These are phyloP conservation scores for Apiotrichum sp. DNA, from an alignment of 1,284 basidiomycete genomes.

Conservation along the genomic window DNA sequence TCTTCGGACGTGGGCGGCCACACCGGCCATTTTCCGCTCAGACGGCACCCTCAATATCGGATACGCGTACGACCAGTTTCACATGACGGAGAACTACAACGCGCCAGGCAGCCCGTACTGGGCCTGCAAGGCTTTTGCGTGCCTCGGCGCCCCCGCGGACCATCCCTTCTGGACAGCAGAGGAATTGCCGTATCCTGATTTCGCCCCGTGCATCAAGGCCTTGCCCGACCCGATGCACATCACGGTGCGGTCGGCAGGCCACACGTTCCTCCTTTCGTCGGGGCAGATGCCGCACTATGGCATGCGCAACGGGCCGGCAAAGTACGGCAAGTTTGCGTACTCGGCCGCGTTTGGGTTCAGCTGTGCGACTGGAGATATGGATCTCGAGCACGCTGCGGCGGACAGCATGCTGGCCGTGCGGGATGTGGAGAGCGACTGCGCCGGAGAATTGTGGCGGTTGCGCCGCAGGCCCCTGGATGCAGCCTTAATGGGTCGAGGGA, in stretches of 20 bases:
- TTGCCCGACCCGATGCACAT: constrained; percentile 64
- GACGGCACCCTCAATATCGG: constrained; percentile 70
- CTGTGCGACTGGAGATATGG: constrained; percentile 61
- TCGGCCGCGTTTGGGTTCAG: constrained; percentile 68
- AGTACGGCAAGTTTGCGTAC: constrained; percentile 71
- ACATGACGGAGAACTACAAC: constrained; percentile 71
- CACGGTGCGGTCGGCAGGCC: constrained; percentile 52
- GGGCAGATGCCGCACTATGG: constrained; percentile 72
- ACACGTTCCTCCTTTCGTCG: constrained; percentile 65
- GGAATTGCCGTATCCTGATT: constrained; percentile 59
- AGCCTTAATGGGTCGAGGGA: constrained; percentile 51
- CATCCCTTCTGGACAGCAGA: constrained; percentile 65
- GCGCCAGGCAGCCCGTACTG: constrained; percentile 70
- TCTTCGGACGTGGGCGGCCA: constrained; percentile 62
- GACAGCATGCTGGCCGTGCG: constrained; percentile 65
- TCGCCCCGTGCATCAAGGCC: constrained; percentile 48
- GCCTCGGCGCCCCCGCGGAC: constrained; percentile 57
- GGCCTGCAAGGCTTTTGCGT: constrained; percentile 70
- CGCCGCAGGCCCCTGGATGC: constrained; percentile 60
- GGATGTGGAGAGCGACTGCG: constrained; percentile 49
- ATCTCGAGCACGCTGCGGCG: constrained; percentile 63
- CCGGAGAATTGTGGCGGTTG: constrained; percentile 55
- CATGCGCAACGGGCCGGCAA: constrained; percentile 67
- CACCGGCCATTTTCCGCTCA: constrained; percentile 51
- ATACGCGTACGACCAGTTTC: constrained; percentile 65